phyloP scores from a whole-genome alignment of 2,329 filamentous ascomycete genomes.

The Rhexocercosporidium sp. region DNA sequence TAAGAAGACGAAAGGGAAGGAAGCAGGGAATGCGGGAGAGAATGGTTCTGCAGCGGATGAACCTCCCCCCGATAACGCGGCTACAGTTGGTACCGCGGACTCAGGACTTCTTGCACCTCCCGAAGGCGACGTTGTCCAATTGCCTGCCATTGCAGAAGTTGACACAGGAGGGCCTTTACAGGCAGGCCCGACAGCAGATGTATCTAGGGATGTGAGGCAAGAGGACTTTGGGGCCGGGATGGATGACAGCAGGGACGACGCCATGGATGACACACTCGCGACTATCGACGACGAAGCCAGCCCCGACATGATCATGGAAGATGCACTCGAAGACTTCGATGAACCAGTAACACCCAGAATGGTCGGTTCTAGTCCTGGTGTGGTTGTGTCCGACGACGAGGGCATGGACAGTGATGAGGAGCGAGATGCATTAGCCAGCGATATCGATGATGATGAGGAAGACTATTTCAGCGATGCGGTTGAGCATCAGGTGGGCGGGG shows the following conservation, averaged over 20 bases:
- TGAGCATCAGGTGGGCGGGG: background rate
- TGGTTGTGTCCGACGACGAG: background rate
- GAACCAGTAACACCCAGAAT: too few relatives aligned
- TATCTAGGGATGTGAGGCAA: too few relatives aligned
- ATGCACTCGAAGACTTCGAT: too few relatives aligned
- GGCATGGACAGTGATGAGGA: background rate
- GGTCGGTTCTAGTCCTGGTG: too few relatives aligned
- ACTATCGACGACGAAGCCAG: too few relatives aligned
- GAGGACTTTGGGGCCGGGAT: too few relatives aligned
- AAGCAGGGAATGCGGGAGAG: background rate
- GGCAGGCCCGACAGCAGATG: too few relatives aligned
- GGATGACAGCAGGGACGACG: too few relatives aligned
- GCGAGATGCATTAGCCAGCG: background rate
- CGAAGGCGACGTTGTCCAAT: background rate
- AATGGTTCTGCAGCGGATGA: background rate
- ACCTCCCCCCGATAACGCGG: background rate
- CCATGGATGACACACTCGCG: too few relatives aligned
- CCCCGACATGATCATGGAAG: too few relatives aligned
- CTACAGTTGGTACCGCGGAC: background rate
- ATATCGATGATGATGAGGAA: background rate
- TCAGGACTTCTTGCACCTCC: background rate
- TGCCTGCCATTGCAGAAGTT: background rate
- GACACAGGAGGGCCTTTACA: background rate
- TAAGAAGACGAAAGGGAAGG: background rate
- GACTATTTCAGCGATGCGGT: slow-evolving; percentile 1